Evolutionary conservation across 179 eudicot species (phyloP).

Genomic region (Vitellaria paradoxa): DNA sequence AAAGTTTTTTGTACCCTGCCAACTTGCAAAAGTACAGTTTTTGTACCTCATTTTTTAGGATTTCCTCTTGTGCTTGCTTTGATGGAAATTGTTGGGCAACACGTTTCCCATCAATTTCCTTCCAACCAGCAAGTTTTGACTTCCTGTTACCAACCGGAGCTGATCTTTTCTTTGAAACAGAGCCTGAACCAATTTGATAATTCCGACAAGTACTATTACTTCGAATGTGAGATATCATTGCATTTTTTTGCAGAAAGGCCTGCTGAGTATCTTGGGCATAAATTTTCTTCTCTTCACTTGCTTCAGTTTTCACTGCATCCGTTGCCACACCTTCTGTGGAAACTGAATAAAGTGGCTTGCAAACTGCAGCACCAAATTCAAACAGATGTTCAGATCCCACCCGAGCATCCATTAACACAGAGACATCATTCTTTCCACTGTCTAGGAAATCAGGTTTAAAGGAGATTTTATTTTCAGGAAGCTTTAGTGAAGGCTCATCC

Average conservation of each 20-base stretch:
- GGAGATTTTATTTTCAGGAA: constrained; percentile 25
- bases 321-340: constrained; percentile 28
- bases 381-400: constrained; percentile 16
- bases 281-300: constrained; percentile 3
- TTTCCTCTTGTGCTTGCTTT: constrained; percentile 68
- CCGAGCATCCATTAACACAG: constrained; percentile 11
- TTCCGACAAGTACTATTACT: constrained; percentile 32
- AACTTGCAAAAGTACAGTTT: neutral
- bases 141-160: constrained; percentile 48
- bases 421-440: constrained; percentile 15
- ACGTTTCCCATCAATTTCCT: constrained; percentile 51
- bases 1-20: neutral
- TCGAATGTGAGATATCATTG: constrained; percentile 26
- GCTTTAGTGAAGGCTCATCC: constrained; percentile 61
- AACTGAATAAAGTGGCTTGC: neutral
- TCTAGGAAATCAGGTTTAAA: constrained; percentile 22
- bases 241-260: constrained; percentile 21
- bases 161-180: constrained; percentile 48
- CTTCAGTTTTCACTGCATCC: constrained; percentile 19
- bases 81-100: constrained; percentile 51
- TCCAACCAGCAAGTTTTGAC: constrained; percentile 38
- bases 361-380: constrained; percentile 15
- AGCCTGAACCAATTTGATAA: constrained; percentile 31
- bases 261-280: constrained; percentile 1
- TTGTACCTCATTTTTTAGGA: constrained; percentile 62